Evolutionary conservation across 768 basidiomycete genomes (phyloP).

Genomic region (Termitomyces sp.): DNA sequence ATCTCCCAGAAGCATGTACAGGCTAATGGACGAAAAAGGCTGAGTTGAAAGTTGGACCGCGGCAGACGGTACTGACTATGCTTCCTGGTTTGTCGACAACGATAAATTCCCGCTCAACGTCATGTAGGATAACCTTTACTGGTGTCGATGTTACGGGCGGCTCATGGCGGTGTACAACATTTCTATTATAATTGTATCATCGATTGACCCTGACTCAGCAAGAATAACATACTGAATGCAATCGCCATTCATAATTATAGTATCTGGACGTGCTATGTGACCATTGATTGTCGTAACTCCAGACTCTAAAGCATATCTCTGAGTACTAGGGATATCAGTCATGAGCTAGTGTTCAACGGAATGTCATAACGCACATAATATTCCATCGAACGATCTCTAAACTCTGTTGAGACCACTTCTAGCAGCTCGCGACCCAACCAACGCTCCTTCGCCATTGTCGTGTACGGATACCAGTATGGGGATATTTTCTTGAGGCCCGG

Average conservation of each 20-base stretch:
- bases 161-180: slow-evolving; percentile 94
- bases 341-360: background rate
- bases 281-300: slow-evolving; percentile 97
- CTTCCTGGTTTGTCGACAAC: slow-evolving; percentile 97
- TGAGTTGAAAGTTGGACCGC: slow-evolving; percentile 7
- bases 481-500: slow-evolving; percentile 70
- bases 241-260: slow-evolving; percentile 81
- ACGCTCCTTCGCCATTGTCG: slow-evolving; percentile 87
- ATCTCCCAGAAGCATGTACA: slow-evolving; percentile 89
- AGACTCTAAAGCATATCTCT: slow-evolving; percentile 70
- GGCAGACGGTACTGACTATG: slow-evolving; percentile 60
- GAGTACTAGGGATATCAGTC: slow-evolving; percentile 1
- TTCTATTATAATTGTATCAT: slow-evolving; percentile 39
- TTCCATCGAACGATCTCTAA: slow-evolving; percentile 89
- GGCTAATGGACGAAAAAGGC: slow-evolving; percentile 44
- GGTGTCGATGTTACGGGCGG: slow-evolving; percentile 87
- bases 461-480: slow-evolving; percentile 92
- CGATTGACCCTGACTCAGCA: background rate
- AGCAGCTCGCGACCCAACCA: slow-evolving; percentile 87
- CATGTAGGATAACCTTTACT: slow-evolving; percentile 73
- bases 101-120: slow-evolving; percentile 76
- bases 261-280: slow-evolving; percentile 72
- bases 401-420: slow-evolving; percentile 92
- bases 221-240: slow-evolving; percentile 68
- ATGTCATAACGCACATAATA: slow-evolving; percentile 72